phyloP scores from a whole-genome alignment of 768 basidiomycete species.

The Collybia sp. region DNA sequence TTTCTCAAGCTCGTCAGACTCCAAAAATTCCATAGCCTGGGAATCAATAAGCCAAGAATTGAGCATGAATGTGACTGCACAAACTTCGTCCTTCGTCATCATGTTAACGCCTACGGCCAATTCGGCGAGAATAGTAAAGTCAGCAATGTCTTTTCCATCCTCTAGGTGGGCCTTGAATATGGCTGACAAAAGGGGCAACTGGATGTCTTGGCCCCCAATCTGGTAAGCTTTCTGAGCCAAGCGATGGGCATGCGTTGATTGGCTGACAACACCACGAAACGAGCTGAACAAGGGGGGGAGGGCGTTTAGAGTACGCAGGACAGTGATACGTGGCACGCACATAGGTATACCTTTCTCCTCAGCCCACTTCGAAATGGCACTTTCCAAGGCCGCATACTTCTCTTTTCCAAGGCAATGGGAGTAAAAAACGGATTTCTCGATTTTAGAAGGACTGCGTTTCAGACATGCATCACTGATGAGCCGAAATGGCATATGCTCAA shows the following conservation, averaged over 20 bases:
- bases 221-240: conserved; percentile 65
- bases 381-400: conserved; percentile 33
- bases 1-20: conserved; percentile 58
- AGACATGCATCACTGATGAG: conserved; percentile 36
- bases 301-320: neutral
- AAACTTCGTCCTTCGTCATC: conserved; percentile 58
- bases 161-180: conserved; percentile 68
- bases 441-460: conserved; percentile 28
- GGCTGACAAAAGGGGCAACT: conserved; percentile 49
- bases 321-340: conserved; percentile 29
- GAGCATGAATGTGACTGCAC: conserved; percentile 12
- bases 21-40: conserved; percentile 61
- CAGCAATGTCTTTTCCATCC: conserved; percentile 58
- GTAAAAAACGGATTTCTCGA: conserved; percentile 38
- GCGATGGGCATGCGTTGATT: conserved; percentile 69
- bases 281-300: conserved; percentile 29
- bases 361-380: conserved; percentile 45
- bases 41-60: conserved; percentile 7
- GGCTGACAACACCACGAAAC: conserved; percentile 55
- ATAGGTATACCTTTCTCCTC: conserved; percentile 53
- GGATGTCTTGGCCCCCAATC: conserved; percentile 55
- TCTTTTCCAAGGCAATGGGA: conserved; percentile 49
- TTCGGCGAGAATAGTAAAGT: conserved; percentile 52
- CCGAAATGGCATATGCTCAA: conserved; percentile 49
- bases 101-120: conserved; percentile 50